Conservation (phyloP, 2,329 filamentous ascomycete species). For the Cylindrodendrum hubeiense region DNA sequence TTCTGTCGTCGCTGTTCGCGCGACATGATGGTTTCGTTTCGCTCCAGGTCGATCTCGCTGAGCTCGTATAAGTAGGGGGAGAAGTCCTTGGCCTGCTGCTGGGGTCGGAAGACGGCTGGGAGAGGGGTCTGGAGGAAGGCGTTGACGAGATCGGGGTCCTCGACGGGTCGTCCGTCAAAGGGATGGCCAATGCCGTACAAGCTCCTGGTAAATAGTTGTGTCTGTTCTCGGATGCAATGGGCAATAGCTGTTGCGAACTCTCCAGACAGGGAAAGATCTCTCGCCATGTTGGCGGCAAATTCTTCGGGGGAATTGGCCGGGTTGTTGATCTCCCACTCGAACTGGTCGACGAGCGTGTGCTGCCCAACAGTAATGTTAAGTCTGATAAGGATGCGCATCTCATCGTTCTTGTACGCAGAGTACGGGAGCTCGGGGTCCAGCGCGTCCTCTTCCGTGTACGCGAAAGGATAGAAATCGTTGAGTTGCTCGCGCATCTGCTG, state of each 20-base stretch:
- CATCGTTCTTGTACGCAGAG: constrained; percentile 96
- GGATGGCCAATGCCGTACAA: constrained; percentile 93
- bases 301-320: constrained; percentile 93
- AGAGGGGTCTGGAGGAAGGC: constrained; percentile 90
- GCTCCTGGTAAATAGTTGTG: constrained; percentile 92
- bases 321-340: constrained; percentile 99
- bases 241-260: constrained; percentile 98
- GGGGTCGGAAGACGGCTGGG: constrained; percentile 85
- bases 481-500: constrained; percentile 89
- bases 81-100: constrained; percentile 94
- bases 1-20: constrained; percentile 95
- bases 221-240: constrained; percentile 96
- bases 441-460: constrained; percentile 89
- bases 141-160: constrained; percentile 88
- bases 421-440: constrained; percentile 92
- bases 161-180: constrained; percentile 93
- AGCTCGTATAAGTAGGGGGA: constrained; percentile 95
- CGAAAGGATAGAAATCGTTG: constrained; percentile 92
- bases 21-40: constrained; percentile 92
- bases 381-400: constrained; percentile 97
- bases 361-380: constrained; percentile 97
- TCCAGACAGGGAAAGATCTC: constrained; percentile 89
- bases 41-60: constrained; percentile 89
- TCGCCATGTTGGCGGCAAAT: constrained; percentile 90
- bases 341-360: constrained; percentile 94